These are phyloP conservation scores for Stagonosporopsis rhizophila DNA, from an alignment of 2,329 filamentous ascomycete species.

Conservation along the genomic window DNA sequence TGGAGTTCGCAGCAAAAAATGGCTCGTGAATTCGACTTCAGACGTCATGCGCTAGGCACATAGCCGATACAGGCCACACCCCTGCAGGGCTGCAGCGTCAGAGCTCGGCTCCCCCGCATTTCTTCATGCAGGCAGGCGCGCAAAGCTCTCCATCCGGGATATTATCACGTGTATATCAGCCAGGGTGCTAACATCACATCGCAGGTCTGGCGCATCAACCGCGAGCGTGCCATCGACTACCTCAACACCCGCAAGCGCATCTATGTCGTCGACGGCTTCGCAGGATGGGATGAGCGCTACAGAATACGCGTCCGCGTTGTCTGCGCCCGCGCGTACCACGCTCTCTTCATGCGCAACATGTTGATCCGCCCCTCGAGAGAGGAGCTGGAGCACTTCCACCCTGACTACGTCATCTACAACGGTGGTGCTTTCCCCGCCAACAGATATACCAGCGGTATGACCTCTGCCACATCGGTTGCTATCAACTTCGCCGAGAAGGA, in stretches of 20 bases:
- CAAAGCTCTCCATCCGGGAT: constrained; percentile 9
- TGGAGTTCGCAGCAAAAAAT: constrained; percentile 23
- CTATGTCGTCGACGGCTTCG: constrained; percentile 97
- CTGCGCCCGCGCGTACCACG: constrained; percentile 98
- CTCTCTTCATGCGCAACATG: constrained; percentile 99
- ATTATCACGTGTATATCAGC: constrained; percentile 27
- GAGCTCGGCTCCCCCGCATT: constrained; percentile 46
- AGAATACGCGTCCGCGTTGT: constrained; percentile 96
- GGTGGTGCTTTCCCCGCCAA: constrained; percentile 98
- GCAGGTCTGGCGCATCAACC: constrained; percentile 99
- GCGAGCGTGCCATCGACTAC: constrained; percentile 98
- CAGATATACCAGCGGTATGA: constrained; percentile 98
- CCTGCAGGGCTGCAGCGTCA: constrained; percentile 39
- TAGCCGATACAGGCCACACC: constrained; percentile 38
- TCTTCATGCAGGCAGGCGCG: constrained; percentile 30
- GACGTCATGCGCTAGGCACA: constrained; percentile 47
- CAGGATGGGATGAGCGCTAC: constrained; percentile 98
- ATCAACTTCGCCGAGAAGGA: constrained; percentile 99
- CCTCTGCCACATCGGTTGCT: constrained; percentile 93
- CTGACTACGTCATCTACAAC: constrained; percentile 99
- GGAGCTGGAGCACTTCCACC: constrained; percentile 97
- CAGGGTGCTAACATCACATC: constrained; percentile 36
- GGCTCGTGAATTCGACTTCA: constrained; percentile 36
- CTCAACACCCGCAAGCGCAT: constrained; percentile 98
- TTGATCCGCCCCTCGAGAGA: constrained; percentile 90